Evolutionary conservation across 306 rosid species (phyloP), one percentile per base, ranked within the genome.

Genomic region (Delonix regia): DNA sequence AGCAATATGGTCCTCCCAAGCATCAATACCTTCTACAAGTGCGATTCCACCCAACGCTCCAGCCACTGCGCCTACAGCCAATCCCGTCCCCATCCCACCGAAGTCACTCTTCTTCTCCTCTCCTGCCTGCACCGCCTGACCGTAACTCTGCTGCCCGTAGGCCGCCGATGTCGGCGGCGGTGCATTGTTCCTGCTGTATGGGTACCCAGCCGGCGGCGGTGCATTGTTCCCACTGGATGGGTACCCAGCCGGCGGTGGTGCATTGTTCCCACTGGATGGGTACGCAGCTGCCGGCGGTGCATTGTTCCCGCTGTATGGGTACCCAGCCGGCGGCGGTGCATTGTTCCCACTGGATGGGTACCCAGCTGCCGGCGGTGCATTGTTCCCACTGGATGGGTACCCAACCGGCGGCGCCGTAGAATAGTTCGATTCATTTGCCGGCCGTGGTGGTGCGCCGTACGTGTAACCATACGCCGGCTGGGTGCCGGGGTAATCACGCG

Each of bases 81-180:
- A 69, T 80, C 98, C 97, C 4, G 97, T 86, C 59, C 98, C 98
- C 97, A 94, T 90, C 5, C 97, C 94, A 1, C 92, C 98, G 65
- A 82, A 94, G 83, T 92, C 88, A 21, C 93, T 89, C 82, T 87
- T 90, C 88, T 92, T 84, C 86, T 89, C 87, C 75, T 66, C 86
- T 9, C 36, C 64, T 15, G 72, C 80, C 49, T 77, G 75, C 76
- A 0, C 71, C 3, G 33, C 48, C 78, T 52, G 65, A 19, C 86
- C 90, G 24, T 86, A 89, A 8, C 82, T 62, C 25, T 71, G 60
- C 16, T 73, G 81, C 7, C 84, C 87, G 80, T 86, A 88, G 70
- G 85, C 61, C 69, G 81, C 24, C 70, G 87, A 7, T 0, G 74
- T 28, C 0, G 84, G 64, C 1, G 87, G 61, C 1, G 86, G 86